phyloP scores from a whole-genome alignment of 2,329 filamentous ascomycete genomes.

The Fusarium penzigii region DNA sequence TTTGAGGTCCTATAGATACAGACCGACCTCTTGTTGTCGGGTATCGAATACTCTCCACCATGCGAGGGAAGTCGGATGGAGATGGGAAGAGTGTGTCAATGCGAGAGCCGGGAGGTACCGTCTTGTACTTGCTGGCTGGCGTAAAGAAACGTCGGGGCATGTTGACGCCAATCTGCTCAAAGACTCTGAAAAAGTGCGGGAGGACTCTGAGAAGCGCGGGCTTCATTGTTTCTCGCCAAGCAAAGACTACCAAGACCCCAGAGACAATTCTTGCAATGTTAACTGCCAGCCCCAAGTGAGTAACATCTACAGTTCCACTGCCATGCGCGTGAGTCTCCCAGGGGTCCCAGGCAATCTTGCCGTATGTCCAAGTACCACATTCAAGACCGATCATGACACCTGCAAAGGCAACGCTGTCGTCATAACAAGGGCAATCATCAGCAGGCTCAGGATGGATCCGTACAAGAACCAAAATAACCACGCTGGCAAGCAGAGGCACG shows the following conservation, averaged over 20 bases:
- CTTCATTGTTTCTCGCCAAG: constrained; percentile 90
- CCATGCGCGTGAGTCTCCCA: constrained; percentile 46
- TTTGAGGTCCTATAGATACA: constrained; percentile 90
- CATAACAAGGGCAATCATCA: constrained; percentile 95
- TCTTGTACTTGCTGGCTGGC: constrained; percentile 85
- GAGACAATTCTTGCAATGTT: constrained; percentile 70
- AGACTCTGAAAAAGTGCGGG: constrained; percentile 82
- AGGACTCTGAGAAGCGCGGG: constrained; percentile 74
- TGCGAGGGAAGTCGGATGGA: constrained; percentile 81
- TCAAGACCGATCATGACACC: constrained; percentile 87
- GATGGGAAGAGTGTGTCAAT: constrained; percentile 86
- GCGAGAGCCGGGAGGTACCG: constrained; percentile 67
- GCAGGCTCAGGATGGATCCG: constrained; percentile 93
- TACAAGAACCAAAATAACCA: constrained; percentile 73
- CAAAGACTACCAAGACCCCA: constrained; percentile 81
- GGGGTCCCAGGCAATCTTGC: constrained; percentile 50
- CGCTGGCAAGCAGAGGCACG: constrained; percentile 63
- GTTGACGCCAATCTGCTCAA: constrained; percentile 77
- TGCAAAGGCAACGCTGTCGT: constrained; percentile 91
- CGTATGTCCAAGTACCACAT: constrained; percentile 81
- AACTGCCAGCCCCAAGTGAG: constrained; percentile 64
- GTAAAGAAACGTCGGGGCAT: constrained; percentile 90
- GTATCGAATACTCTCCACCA: constrained; percentile 80
- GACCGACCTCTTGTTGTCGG: constrained; percentile 70
- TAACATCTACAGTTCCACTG: constrained; percentile 63